Evolutionary conservation across 192 early-diverging fungal genomes (phyloP).

Genomic region (Phlyctochytrium arcticum): DNA sequence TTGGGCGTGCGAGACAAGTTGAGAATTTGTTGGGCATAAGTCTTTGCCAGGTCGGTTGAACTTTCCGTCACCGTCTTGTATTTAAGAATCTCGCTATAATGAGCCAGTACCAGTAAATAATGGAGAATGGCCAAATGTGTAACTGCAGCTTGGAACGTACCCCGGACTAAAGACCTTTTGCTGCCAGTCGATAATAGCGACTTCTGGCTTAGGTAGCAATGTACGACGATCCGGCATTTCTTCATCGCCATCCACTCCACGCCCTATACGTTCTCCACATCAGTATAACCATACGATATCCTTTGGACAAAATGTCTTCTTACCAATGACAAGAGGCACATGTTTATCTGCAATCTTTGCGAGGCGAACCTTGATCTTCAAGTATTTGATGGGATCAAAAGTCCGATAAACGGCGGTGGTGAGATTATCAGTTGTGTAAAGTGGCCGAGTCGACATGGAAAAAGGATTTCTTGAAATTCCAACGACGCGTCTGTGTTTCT

Average conservation of each 20-base stretch:
- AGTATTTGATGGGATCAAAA: constrained; percentile 31
- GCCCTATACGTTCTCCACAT: no score
- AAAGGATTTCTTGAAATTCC: no score
- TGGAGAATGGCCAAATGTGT: neutral
- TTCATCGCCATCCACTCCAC: neutral
- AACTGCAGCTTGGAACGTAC: no score
- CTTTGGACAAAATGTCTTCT: neutral
- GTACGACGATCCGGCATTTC: neutral
- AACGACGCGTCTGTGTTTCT: no score
- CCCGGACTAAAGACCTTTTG: constrained; percentile 14
- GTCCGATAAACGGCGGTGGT: constrained; percentile 12
- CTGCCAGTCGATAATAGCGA: neutral
- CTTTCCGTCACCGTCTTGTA: neutral
- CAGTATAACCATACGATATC: no score
- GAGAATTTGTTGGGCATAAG: neutral
- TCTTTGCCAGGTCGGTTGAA: neutral
- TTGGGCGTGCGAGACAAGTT: neutral
- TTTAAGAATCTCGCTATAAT: constrained; percentile 5
- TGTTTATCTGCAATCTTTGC: constrained; percentile 26
- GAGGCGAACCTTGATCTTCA: constrained; percentile 21
- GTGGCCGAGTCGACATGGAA: no score
- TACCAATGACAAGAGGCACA: constrained; percentile 7
- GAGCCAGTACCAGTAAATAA: neutral
- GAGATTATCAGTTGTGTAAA: neutral
- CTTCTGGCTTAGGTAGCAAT: constrained; percentile 13